Percentiles rank a stretch among this genome's conserved stretches.
Conservation (phyloP, 768 basidiomycete species). For the Pleurotus ostreatus region DNA sequence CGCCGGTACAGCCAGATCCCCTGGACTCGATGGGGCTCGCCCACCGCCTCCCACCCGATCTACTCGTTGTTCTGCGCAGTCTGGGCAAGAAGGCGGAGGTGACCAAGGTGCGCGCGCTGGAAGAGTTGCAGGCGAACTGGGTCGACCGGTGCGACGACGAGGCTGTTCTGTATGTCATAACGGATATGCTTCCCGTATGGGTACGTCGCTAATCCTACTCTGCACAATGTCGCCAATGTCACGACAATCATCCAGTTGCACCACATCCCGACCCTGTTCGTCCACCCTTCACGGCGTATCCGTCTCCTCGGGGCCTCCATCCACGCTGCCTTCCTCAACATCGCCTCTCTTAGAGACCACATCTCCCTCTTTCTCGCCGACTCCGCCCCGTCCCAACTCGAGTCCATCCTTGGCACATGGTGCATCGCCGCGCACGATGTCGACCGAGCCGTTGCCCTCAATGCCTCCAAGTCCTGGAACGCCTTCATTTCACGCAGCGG, state of each 20-base stretch:
- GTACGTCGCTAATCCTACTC: constrained; percentile 41
- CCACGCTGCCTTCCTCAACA: constrained; percentile 62
- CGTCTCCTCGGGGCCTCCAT: constrained; percentile 55
- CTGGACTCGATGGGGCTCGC: constrained; percentile 81
- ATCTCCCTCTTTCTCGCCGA: constrained; percentile 49
- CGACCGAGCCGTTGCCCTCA: constrained; percentile 55
- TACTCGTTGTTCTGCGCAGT: constrained; percentile 76
- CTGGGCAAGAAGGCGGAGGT: constrained; percentile 88
- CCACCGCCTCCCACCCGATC: constrained; percentile 69
- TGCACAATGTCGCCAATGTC: background rate
- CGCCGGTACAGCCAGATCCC: constrained; percentile 74
- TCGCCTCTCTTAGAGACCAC: constrained; percentile 43
- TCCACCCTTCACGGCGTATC: constrained; percentile 77
- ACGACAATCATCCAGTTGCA: constrained; percentile 53
- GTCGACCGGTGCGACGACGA: constrained; percentile 48
- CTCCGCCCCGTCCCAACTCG: constrained; percentile 42
- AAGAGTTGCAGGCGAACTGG: constrained; percentile 74
- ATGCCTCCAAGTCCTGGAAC: constrained; percentile 54
- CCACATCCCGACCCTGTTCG: constrained; percentile 76
- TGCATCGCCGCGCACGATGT: constrained; percentile 66
- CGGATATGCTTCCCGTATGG: constrained; percentile 85
- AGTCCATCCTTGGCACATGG: constrained; percentile 70
- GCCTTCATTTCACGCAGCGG: constrained; percentile 43
- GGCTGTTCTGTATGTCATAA: constrained; percentile 32
- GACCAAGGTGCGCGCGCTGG: constrained; percentile 80